Evolutionary conservation across 192 early-diverging fungal species (phyloP).

Genomic region (Gryganskiella cystojenkinii): DNA sequence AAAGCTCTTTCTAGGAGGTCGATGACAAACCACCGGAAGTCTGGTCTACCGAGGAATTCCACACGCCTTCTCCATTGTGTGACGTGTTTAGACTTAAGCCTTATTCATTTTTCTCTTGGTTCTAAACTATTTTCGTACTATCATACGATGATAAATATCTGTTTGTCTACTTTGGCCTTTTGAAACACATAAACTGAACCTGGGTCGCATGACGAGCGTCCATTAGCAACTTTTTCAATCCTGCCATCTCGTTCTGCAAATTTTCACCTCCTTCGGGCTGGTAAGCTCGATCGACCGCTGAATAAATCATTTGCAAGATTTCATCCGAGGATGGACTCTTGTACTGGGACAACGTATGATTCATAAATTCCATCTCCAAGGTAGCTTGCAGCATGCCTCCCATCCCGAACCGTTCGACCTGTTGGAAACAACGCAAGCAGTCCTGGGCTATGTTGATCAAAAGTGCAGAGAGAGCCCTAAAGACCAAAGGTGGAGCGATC

Average conservation of each 20-base stretch:
- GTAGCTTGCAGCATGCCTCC: slow-evolving; percentile 96
- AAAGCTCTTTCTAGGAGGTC: too few species aligned
- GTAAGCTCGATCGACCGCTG: slow-evolving; percentile 74
- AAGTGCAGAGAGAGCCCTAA: slow-evolving; percentile 79
- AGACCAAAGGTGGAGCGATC: slow-evolving; percentile 81
- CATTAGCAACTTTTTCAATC: slow-evolving; percentile 62
- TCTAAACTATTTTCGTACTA: too few species aligned
- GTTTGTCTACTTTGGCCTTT: slow-evolving; percentile 45
- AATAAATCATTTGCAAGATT: slow-evolving; percentile 80
- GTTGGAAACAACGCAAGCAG: slow-evolving; percentile 80
- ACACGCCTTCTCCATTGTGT: too few species aligned
- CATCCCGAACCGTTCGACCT: slow-evolving; percentile 87
- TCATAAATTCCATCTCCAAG: slow-evolving; percentile 91
- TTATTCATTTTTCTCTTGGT: too few species aligned
- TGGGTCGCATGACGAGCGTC: slow-evolving; percentile 62
- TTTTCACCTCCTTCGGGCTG: slow-evolving; percentile 63
- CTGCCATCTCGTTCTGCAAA: slow-evolving; percentile 61
- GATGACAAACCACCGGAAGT: too few species aligned
- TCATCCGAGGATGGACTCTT: slow-evolving; percentile 72
- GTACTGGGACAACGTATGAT: slow-evolving; percentile 84
- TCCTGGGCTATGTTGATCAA: slow-evolving; percentile 80
- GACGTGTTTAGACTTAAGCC: too few species aligned
- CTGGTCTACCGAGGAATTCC: too few species aligned
- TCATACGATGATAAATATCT: too few species aligned
- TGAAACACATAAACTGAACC: slow-evolving; percentile 71